Evolutionary conservation across 2,329 filamentous ascomycete species (phyloP).

Genomic region (Cyclaneusma minus): DNA sequence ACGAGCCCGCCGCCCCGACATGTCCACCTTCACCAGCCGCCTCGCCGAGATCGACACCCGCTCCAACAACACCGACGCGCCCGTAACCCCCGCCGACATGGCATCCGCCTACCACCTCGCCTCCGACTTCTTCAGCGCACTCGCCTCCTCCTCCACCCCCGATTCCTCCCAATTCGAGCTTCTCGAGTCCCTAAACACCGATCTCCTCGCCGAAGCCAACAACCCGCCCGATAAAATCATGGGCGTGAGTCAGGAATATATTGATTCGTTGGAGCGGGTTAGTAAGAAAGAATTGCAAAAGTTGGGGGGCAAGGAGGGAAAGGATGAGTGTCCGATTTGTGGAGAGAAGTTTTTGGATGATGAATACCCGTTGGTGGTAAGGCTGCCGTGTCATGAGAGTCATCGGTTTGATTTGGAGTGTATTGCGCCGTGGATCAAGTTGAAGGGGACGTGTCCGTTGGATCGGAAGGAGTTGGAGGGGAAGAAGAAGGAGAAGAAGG

Average conservation of each 20-base stretch:
- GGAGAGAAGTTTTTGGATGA: constrained; percentile 46
- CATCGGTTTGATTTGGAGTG: constrained; percentile 54
- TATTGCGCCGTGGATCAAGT: constrained; percentile 47
- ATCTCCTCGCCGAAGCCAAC: constrained; percentile 33
- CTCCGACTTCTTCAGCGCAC: constrained; percentile 39
- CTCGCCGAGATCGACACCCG: constrained; percentile 25
- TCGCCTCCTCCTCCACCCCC: constrained; percentile 29
- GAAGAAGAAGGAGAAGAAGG: constrained; percentile 29
- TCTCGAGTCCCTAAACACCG: constrained; percentile 30
- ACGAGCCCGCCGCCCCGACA: constrained; percentile 38
- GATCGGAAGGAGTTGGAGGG: constrained; percentile 43
- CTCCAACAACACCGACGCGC: constrained; percentile 34
- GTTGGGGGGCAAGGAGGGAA: too few relatives aligned
- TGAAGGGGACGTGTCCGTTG: constrained; percentile 49
- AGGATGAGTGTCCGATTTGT: constrained; percentile 47
- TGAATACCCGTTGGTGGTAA: constrained; percentile 44
- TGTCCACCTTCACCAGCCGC: constrained; percentile 45
- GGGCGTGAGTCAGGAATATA: constrained; percentile 42
- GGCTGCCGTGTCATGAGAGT: constrained; percentile 42
- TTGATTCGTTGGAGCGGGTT: constrained; percentile 44
- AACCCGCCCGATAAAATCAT: constrained; percentile 33
- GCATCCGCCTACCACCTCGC: constrained; percentile 41
- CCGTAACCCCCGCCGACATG: constrained; percentile 43
- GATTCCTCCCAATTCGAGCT: constrained; percentile 24
- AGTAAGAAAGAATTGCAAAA: constrained; percentile 28